Evolutionary conservation across 2,329 filamentous ascomycete genomes (phyloP).

Genomic region (Pseudocercospora vitis): DNA sequence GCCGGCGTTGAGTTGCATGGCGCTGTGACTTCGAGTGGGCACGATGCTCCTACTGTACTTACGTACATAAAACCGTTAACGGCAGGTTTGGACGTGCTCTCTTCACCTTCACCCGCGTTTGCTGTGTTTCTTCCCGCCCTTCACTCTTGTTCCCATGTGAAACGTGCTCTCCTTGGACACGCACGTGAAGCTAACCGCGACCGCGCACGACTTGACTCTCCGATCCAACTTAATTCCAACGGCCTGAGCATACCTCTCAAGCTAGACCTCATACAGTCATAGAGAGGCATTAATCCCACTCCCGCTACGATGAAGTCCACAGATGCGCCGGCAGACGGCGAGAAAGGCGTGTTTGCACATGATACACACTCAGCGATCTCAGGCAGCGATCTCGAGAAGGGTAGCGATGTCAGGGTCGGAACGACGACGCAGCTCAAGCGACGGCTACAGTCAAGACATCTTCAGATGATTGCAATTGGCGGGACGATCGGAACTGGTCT

Average conservation of each 20-base stretch:
- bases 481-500: constrained; percentile 39
- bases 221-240: neutral
- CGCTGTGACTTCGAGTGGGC: constrained; percentile 5
- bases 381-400: constrained; percentile 21
- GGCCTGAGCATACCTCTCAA: constrained; percentile 3
- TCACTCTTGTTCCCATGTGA: constrained; percentile 10
- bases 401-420: constrained; percentile 26
- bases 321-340: constrained; percentile 12
- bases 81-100: constrained; percentile 15
- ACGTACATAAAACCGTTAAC: constrained; percentile 18
- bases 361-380: constrained; percentile 13
- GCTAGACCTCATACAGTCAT: constrained; percentile 7
- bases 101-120: neutral
- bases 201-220: too few species aligned
- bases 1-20: constrained; percentile 15
- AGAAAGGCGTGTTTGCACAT: constrained; percentile 13
- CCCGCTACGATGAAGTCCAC: constrained; percentile 19
- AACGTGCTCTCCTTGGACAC: constrained; percentile 4
- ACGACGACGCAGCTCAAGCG: constrained; percentile 39
- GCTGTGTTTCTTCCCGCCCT: constrained; percentile 10
- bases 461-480: constrained; percentile 42
- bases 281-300: neutral
- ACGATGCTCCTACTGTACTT: constrained; percentile 3
- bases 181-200: neutral
- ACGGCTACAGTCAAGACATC: constrained; percentile 38